phyloP scores from a whole-genome alignment of 164 flowering plant species.

The Macadamia integrifolia region DNA sequence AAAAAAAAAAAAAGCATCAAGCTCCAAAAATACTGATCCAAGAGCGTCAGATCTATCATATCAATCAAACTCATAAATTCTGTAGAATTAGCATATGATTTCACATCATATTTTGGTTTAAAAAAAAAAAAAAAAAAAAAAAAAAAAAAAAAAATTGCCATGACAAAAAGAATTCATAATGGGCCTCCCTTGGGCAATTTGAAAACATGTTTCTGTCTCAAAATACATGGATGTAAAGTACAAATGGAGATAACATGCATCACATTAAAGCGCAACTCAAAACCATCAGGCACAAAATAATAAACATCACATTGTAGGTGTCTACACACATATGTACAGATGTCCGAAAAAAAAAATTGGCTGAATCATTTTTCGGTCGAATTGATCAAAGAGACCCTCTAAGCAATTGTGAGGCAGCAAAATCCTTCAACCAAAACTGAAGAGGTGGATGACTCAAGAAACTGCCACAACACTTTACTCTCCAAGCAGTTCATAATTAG shows the following conservation, averaged over 20 bases:
- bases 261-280: background rate
- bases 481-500: constrained; percentile 26
- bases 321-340: constrained; percentile 3
- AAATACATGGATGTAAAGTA: background rate
- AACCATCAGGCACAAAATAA: background rate
- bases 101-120: too few relatives aligned
- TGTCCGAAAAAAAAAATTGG: background rate
- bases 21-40: too few relatives aligned
- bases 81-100: too few relatives aligned
- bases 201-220: background rate
- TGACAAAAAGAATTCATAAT: background rate
- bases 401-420: too few relatives aligned
- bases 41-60: too few relatives aligned
- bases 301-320: background rate
- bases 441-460: constrained; percentile 34
- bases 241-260: constrained; percentile 1
- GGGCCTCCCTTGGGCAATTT: constrained; percentile 5
- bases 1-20: too few relatives aligned
- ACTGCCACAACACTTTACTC: constrained; percentile 25
- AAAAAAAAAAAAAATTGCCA: too few relatives aligned
- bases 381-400: too few relatives aligned
- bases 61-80: too few relatives aligned
- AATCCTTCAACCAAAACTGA: background rate
- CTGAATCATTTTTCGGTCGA: background rate
- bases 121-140: too few relatives aligned